Evolutionary conservation across 257 asterid genomes (phyloP).

Genomic region (Fraxinus americana): DNA sequence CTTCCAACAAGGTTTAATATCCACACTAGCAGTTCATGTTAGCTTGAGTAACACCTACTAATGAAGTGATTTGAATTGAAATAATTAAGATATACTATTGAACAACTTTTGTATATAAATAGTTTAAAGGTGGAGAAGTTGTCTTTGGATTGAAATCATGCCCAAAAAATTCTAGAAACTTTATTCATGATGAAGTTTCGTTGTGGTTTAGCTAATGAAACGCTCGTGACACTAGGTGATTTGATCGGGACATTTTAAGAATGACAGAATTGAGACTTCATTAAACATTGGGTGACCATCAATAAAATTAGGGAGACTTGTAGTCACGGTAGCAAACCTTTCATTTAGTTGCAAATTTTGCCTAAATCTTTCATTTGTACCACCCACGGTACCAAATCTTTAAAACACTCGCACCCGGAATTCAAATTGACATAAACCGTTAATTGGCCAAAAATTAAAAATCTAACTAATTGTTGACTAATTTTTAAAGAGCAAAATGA

Average conservation of each 20-base stretch:
- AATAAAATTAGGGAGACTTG: not conserved
- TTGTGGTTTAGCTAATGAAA: not conserved
- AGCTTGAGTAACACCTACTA: not conserved
- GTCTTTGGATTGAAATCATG: not conserved
- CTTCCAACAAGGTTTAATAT: not conserved
- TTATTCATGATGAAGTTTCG: no score
- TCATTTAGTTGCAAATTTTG: no score
- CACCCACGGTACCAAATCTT: no score
- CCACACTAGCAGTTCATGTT: not conserved
- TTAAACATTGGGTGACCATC: not conserved
- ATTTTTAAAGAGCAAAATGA: no score
- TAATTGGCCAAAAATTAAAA: no score
- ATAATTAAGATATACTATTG: not conserved
- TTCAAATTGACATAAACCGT: no score
- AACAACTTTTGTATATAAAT: no score
- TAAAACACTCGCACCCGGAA: no score
- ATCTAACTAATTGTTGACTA: no score
- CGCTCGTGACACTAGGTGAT: not conserved
- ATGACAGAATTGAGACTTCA: not conserved
- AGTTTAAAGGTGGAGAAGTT: not conserved
- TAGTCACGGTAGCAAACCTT: no score
- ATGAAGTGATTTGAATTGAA: not conserved
- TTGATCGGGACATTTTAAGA: not conserved
- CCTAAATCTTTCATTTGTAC: no score
- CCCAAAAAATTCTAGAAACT: not conserved